phyloP scores from a whole-genome alignment of 441 rosid genomes.

The Adansonia rubrostipa region DNA sequence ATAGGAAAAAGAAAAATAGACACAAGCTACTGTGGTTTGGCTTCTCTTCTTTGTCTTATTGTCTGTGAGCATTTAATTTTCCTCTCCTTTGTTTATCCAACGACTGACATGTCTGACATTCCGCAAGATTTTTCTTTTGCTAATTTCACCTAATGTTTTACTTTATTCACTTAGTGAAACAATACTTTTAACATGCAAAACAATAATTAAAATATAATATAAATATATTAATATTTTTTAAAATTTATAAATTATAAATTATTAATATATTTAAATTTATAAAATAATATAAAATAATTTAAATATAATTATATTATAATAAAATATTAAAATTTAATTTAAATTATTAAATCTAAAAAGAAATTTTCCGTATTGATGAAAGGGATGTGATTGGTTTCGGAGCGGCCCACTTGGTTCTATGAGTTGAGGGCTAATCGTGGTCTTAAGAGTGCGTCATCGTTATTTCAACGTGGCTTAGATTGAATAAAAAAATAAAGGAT shows the following conservation, averaged over 20 bases:
- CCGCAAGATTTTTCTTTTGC: constrained; percentile 45
- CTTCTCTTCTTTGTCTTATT: constrained; percentile 31
- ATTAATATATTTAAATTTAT: no score
- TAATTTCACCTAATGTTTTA: constrained; percentile 22
- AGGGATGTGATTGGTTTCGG: background rate
- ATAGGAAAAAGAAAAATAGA: background rate
- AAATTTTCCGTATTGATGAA: no score
- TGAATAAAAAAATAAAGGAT: background rate
- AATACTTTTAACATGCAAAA: no score
- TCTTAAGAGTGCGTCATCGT: constrained; percentile 22
- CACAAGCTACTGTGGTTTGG: constrained; percentile 31
- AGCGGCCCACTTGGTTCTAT: background rate
- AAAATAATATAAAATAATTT: no score
- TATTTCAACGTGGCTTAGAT: constrained; percentile 13
- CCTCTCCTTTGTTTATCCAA: constrained; percentile 30
- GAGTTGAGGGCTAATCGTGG: constrained; percentile 20
- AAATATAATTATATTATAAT: no score
- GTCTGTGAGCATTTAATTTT: constrained; percentile 31
- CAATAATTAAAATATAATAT: no score
- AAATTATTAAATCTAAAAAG: no score
- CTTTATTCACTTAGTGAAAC: constrained; percentile 16
- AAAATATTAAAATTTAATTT: no score
- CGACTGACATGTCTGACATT: constrained; percentile 53
- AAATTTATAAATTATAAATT: no score
- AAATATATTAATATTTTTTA: no score